phyloP scores from a whole-genome alignment of 2,329 filamentous ascomycete species.

The Fusarium denticulatum region DNA sequence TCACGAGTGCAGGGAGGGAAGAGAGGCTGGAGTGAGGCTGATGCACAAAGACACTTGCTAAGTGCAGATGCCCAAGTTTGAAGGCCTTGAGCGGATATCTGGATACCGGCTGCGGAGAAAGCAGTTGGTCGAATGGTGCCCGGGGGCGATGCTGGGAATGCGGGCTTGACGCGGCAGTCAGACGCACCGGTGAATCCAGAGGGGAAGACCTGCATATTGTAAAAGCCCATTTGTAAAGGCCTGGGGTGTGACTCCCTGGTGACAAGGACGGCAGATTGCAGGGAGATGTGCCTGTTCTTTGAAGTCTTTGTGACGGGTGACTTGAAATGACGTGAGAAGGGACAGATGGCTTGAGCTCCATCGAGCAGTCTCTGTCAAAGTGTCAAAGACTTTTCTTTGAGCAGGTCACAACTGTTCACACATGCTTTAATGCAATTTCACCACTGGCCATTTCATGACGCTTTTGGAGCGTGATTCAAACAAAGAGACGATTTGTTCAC shows the following conservation, averaged over 20 bases:
- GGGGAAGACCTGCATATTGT: fast-evolving
- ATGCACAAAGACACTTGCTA: not conserved
- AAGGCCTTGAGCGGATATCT: fast-evolving
- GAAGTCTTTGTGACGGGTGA: not conserved
- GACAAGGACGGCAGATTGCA: not conserved
- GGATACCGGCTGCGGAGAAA: fast-evolving
- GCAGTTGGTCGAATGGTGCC: not conserved
- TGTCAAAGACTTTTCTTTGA: not conserved
- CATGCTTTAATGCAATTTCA: not conserved
- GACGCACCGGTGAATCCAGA: not conserved
- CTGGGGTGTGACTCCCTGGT: not conserved
- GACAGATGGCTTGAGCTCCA: not conserved
- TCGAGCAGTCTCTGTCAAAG: not conserved
- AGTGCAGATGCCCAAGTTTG: not conserved
- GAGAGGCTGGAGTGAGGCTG: not conserved
- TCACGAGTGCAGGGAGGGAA: not conserved
- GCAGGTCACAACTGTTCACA: not conserved
- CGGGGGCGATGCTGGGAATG: fast-evolving
- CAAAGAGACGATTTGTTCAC: not conserved
- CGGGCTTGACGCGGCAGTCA: not conserved
- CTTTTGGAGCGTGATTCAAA: not conserved
- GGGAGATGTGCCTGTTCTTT: not conserved
- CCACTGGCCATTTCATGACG: not conserved
- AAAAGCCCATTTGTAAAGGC: not conserved
- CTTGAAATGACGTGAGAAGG: fast-evolving